phyloP scores from a whole-genome alignment of 2,329 filamentous ascomycete genomes.

The Neonectria hederae region DNA sequence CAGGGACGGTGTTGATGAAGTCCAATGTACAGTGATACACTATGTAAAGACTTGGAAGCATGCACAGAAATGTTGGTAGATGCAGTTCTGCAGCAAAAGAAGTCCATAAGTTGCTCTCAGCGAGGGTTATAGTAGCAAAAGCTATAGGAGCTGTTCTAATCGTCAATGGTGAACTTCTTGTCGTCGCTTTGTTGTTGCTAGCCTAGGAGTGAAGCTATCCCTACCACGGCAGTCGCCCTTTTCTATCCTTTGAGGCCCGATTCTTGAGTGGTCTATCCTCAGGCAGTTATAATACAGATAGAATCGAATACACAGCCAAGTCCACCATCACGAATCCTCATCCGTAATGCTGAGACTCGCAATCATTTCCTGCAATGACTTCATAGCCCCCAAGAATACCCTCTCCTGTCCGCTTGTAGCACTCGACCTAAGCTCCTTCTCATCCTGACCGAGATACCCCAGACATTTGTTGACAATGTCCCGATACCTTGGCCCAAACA shows the following conservation, averaged over 20 bases:
- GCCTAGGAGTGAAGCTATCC: background rate
- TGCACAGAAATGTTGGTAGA: background rate
- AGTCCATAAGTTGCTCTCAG: background rate
- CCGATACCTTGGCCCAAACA: background rate
- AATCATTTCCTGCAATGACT: background rate
- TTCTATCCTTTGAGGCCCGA: too few relatives aligned
- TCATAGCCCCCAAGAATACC: background rate
- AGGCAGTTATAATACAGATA: background rate
- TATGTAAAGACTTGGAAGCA: too few relatives aligned
- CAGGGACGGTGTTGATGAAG: background rate
- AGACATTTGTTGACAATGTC: background rate
- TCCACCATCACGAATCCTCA: background rate
- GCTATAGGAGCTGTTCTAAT: too few relatives aligned
- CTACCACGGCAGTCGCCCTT: background rate
- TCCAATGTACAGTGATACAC: too few relatives aligned
- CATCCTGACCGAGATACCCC: background rate
- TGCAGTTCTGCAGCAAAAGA: background rate
- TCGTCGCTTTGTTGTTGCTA: background rate
- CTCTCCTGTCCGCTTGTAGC: background rate
- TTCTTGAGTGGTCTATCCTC: too few relatives aligned
- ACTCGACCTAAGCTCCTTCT: background rate
- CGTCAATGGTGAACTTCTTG: too few relatives aligned
- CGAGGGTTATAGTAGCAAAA: background rate
- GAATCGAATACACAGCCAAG: background rate
- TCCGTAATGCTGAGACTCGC: background rate